A percentile compares a stretch with the other conserved stretches of the same genome.
Evolutionary conservation across 208 protist species (phyloP).

Genomic region (Phytomonas sp.): DNA sequence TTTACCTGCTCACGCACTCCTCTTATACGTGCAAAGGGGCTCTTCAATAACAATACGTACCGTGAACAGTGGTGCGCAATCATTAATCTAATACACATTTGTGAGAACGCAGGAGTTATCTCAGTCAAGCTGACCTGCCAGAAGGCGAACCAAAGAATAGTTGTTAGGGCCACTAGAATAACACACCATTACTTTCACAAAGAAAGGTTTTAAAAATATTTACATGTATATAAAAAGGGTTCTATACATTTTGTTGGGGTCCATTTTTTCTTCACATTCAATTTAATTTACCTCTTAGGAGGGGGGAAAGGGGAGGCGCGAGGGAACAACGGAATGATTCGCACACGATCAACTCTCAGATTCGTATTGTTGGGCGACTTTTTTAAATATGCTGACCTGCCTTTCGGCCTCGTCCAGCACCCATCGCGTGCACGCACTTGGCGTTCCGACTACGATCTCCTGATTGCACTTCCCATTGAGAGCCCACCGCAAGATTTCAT

Average conservation of each 20-base stretch:
- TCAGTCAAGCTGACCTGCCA: not conserved
- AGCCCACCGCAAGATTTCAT: constrained; percentile 45
- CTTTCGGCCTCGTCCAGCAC: constrained; percentile 20
- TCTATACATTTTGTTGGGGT: not conserved
- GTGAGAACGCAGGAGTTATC: not conserved
- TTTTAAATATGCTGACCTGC: constrained; percentile 9
- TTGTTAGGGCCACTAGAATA: not conserved
- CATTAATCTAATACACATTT: not conserved
- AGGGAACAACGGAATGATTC: not conserved
- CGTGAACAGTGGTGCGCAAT: not conserved
- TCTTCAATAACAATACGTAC: not conserved
- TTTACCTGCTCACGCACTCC: not conserved
- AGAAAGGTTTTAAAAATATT: not conserved
- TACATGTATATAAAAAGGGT: not conserved
- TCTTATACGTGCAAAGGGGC: not conserved
- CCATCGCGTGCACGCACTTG: constrained; percentile 64
- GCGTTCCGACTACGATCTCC: constrained; percentile 68
- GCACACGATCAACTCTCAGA: not conserved
- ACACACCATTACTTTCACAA: not conserved
- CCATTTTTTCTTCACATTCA: not conserved
- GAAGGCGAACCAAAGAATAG: not conserved
- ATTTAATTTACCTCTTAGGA: not conserved
- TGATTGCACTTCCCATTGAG: constrained; percentile 58
- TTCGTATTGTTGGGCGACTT: not conserved
- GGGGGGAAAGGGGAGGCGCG: not conserved